Evolutionary conservation across 169 alveolate species (phyloP), one percentile per base, ranked within the genome.

Genomic region (Cryptosporidium parvum): DNA sequence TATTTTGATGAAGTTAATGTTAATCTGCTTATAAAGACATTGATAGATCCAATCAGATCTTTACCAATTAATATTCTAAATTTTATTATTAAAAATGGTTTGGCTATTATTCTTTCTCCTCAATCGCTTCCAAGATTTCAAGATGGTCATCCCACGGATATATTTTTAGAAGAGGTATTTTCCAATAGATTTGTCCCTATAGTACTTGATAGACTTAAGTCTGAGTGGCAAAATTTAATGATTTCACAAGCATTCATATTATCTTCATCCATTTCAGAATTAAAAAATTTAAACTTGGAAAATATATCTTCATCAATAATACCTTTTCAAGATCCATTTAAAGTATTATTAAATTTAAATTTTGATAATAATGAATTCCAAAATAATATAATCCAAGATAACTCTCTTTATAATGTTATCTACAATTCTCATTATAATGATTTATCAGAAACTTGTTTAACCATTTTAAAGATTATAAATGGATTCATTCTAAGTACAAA

Each of bases 181-280:
- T 21, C 58, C 29, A 23, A 14, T 18, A 33, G 58, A 9, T 73
- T 73, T 18, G 65, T 73, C 35, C 86, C 86, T 29, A 14, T 10
- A 7, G n/a, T 73, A 35, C 29, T 73, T 10, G 44, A 73, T 4
- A 73, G 23, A 39, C 42, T 73, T 39, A 59, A 39, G 10, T 35
- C 33, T 37, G 86, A 73, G 44, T 73, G 86, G 86, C 35, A 73
- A 18, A 73, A 73, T 56, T 23, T 73, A 56, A 59, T 56, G 71
- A 37, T 21, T 1, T 73, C 71, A 26, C 86, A 73, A 18, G 56
- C 72, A 51, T 73, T n/a, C 56, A 73, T 73, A 12, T 23, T 73
- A 5, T 56, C 67, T 23, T 56, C 67, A 9, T 56, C 67, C 4
- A 35, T 48, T 14, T 35, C 23, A 14, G 75, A 69, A 14, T 69